Evolutionary conservation across 768 basidiomycete genomes (phyloP).

Genomic region (Rhodotorula babjevae): DNA sequence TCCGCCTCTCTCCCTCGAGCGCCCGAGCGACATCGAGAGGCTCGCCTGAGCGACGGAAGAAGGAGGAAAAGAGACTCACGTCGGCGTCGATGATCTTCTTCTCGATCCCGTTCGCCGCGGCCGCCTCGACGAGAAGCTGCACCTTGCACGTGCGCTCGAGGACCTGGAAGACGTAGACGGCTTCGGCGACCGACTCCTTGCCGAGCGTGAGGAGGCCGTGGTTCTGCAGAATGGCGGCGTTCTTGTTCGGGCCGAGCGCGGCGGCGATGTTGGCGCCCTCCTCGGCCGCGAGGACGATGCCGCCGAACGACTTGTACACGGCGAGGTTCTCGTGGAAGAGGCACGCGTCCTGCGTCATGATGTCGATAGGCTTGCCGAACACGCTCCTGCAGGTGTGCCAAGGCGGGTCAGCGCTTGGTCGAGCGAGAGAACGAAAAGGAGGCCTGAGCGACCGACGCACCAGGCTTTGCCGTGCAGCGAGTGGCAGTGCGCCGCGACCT

Average conservation of each 20-base stretch:
- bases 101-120: slow-evolving; percentile 12
- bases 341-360: slow-evolving; percentile 38
- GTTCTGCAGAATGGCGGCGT: slow-evolving; percentile 38
- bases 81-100: slow-evolving; percentile 32
- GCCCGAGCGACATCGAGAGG: neutral
- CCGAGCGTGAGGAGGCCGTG: slow-evolving; percentile 39
- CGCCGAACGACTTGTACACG: slow-evolving; percentile 39
- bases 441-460: too few species aligned
- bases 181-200: slow-evolving; percentile 33
- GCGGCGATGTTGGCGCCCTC: slow-evolving; percentile 40
- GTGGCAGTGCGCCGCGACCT: slow-evolving; percentile 40
- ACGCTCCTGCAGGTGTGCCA: neutral
- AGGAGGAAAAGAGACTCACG: neutral
- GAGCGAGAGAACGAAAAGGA: too few species aligned
- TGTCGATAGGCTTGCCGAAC: slow-evolving; percentile 37
- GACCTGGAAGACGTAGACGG: slow-evolving; percentile 19
- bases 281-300: slow-evolving; percentile 39
- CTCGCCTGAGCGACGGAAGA: too few species aligned
- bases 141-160: slow-evolving; percentile 36
- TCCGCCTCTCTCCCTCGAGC: too few species aligned
- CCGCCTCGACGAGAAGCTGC: slow-evolving; percentile 38
- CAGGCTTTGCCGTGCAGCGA: slow-evolving; percentile 37
- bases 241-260: slow-evolving; percentile 34
- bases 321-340: slow-evolving; percentile 39
- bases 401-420: too few species aligned